These are phyloP conservation scores for Vigna radiata DNA, from an alignment of 306 rosid species.

Conservation along the genomic window DNA sequence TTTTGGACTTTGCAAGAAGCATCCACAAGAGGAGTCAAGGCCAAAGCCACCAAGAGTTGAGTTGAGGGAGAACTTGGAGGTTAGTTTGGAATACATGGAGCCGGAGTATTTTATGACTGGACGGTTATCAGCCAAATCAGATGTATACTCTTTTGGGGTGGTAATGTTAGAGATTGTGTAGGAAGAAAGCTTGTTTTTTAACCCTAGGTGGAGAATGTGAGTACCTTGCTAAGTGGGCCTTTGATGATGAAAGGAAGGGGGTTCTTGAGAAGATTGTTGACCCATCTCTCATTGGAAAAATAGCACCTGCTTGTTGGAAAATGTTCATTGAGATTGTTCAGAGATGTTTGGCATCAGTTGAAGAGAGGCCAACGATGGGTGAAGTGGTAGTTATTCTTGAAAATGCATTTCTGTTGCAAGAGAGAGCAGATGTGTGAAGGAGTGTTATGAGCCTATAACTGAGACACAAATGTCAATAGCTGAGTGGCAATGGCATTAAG, in stretches of 20 bases:
- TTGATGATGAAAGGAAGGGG: background rate
- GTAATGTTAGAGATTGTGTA: slow-evolving; percentile 2
- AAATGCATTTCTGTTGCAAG: background rate
- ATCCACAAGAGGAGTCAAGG: background rate
- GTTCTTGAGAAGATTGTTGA: slow-evolving; percentile 1
- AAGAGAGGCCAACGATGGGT: background rate
- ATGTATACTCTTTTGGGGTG: slow-evolving; percentile 16
- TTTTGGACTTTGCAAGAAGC: slow-evolving; percentile 19
- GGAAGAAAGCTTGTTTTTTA: background rate
- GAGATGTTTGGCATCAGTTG: slow-evolving; percentile 1
- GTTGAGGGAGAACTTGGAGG: slow-evolving; percentile 20
- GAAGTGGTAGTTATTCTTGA: background rate
- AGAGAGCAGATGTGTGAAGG: background rate
- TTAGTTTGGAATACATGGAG: background rate
- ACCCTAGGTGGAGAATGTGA: background rate
- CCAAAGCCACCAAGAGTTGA: slow-evolving; percentile 19
- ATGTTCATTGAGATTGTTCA: background rate
- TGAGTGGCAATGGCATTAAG: background rate
- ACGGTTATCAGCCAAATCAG: background rate
- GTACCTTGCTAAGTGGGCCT: background rate
- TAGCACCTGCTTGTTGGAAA: background rate
- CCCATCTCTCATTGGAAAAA: background rate
- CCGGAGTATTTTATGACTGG: background rate
- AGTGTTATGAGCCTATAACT: background rate
- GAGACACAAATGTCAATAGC: no score